A percentile compares a stretch with the other conserved stretches of the same genome.
Evolutionary conservation across 108 stramenopile genomes (phyloP).

Genomic region (Pseudonitzschia pungens): DNA sequence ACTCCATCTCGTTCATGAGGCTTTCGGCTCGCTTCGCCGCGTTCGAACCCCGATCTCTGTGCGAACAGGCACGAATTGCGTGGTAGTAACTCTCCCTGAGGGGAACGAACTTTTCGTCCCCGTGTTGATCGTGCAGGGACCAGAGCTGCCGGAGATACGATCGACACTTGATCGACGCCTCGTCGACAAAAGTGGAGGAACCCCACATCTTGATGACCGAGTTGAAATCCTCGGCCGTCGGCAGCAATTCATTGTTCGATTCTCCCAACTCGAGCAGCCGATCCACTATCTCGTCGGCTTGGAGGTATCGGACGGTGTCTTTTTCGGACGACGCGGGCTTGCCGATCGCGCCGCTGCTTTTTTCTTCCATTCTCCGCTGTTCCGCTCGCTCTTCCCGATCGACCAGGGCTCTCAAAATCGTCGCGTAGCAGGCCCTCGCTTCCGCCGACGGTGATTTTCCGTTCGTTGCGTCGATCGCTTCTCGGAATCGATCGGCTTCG

Average conservation of each 20-base stretch:
- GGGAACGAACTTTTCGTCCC: slow-evolving; percentile 25
- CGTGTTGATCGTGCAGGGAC: slow-evolving; percentile 15
- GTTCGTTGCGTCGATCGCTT: not conserved
- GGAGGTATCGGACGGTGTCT: not conserved
- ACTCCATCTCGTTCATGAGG: slow-evolving; percentile 56
- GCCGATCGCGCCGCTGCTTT: not conserved
- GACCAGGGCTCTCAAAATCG: slow-evolving; percentile 2
- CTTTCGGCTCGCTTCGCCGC: slow-evolving; percentile 53
- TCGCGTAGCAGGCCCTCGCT: slow-evolving; percentile 1
- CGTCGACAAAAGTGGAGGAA: not conserved
- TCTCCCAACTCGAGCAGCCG: slow-evolving; percentile 5
- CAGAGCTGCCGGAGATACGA: slow-evolving; percentile 19
- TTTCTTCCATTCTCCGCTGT: not conserved
- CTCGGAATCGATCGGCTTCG: not conserved
- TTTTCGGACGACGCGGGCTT: not conserved
- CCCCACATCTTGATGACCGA: slow-evolving; percentile 12
- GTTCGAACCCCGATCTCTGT: slow-evolving; percentile 18
- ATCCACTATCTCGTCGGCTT: not conserved
- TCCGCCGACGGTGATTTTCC: no score
- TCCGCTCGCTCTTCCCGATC: not conserved
- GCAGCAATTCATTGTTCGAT: slow-evolving; percentile 3
- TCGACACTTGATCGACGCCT: slow-evolving; percentile 36
- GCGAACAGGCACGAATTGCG: slow-evolving; percentile 21
- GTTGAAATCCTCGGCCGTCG: slow-evolving; percentile 1
- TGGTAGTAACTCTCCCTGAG: slow-evolving; percentile 21